phyloP scores from a whole-genome alignment of 495 filamentous ascomycete genomes.

The Penicillium canariense region DNA sequence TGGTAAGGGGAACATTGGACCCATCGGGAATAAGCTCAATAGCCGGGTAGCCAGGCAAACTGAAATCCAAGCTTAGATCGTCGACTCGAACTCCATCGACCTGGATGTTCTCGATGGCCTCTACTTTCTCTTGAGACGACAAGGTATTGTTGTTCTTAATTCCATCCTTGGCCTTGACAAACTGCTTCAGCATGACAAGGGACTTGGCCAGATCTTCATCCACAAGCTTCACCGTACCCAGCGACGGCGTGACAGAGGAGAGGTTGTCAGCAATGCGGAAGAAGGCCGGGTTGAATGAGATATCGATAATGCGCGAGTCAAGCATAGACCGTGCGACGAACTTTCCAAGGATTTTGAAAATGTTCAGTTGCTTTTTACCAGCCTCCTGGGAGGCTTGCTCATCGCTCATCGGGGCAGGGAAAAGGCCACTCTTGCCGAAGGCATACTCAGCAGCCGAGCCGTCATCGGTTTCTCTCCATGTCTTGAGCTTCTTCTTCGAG shows the following conservation, averaged over 20 bases:
- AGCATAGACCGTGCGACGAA: conserved; percentile 98
- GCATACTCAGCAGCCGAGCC: conserved; percentile 75
- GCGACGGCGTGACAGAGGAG: conserved; percentile 72
- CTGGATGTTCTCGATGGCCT: conserved; percentile 62
- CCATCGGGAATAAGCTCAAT: conserved; percentile 83
- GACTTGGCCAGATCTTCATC: conserved; percentile 84
- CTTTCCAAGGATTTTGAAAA: conserved; percentile 94
- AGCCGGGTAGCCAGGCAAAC: conserved; percentile 84
- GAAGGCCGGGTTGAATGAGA: conserved; percentile 96
- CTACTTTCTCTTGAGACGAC: conserved; percentile 64
- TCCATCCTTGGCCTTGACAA: conserved; percentile 74
- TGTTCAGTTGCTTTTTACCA: conserved; percentile 76
- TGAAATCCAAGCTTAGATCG: conserved; percentile 90
- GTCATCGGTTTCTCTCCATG: conserved; percentile 94
- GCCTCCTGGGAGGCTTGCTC: conserved; percentile 69
- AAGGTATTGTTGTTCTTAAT: conserved; percentile 69
- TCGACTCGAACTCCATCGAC: conserved; percentile 76
- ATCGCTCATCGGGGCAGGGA: conserved; percentile 88
- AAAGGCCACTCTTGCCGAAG: conserved; percentile 80
- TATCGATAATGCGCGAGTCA: conserved; percentile 95
- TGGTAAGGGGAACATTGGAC: conserved; percentile 69
- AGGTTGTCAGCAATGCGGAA: conserved; percentile 86
- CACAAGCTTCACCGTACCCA: conserved; percentile 89
- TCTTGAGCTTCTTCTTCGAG: conserved; percentile 90
- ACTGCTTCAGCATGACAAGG: conserved; percentile 83